Conservation (phyloP, 306 rosid genomes). For the Casuarina glauca region DNA sequence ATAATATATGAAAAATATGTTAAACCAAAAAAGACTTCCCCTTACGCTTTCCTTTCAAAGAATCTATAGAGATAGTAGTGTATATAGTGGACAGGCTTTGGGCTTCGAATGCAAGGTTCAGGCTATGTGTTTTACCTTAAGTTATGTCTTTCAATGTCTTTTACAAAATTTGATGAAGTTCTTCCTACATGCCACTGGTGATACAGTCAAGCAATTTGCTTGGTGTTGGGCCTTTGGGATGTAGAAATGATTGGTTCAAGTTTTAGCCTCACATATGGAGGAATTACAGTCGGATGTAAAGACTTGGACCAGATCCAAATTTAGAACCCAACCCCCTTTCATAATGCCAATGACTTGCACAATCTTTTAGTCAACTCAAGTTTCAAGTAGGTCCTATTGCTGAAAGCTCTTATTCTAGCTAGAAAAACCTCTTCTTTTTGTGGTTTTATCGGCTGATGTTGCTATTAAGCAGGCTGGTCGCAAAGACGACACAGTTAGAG, state of each 20-base stretch:
- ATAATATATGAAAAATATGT: neutral
- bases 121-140: neutral
- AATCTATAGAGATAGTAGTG: neutral
- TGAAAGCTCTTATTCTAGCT: neutral
- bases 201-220: neutral
- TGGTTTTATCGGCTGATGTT: slow-evolving; percentile 26
- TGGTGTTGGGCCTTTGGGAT: neutral
- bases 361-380: neutral
- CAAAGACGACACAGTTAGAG: slow-evolving; percentile 88
- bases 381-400: neutral
- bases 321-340: neutral
- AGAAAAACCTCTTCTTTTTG: neutral
- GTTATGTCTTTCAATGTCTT: neutral
- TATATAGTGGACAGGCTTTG: neutral
- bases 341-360: neutral
- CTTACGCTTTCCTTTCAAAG: neutral
- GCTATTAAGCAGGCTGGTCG: slow-evolving; percentile 68
- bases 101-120: neutral
- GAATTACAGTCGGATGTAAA: neutral
- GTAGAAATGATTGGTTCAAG: neutral
- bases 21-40: neutral
- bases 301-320: neutral
- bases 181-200: neutral
- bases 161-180: neutral
- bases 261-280: neutral